These are phyloP conservation scores for Stagonosporopsis cucurbitacearum DNA, from an alignment of 2,329 filamentous ascomycete species.

Conservation along the genomic window DNA sequence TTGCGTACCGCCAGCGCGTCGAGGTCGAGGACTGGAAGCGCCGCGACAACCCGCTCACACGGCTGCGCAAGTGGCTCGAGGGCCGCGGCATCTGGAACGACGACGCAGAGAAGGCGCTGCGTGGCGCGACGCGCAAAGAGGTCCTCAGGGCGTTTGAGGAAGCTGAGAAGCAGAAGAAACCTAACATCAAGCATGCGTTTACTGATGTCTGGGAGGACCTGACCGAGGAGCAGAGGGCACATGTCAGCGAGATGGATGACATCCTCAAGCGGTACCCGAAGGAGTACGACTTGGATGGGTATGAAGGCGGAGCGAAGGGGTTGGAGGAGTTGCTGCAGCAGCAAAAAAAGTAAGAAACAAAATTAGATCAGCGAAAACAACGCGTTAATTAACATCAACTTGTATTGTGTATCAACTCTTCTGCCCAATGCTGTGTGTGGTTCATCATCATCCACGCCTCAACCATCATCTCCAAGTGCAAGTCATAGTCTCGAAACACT, in stretches of 20 bases:
- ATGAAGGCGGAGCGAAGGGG: slow-evolving; percentile 74
- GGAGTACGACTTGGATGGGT: slow-evolving; percentile 84
- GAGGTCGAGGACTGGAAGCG: slow-evolving; percentile 96
- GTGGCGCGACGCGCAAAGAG: slow-evolving; percentile 72
- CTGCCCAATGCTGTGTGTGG: too few relatives aligned
- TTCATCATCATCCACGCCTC: not conserved
- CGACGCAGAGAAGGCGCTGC: slow-evolving; percentile 74
- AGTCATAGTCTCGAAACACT: not conserved
- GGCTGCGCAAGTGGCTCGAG: slow-evolving; percentile 91
- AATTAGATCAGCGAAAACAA: too few relatives aligned
- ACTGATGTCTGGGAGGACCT: slow-evolving; percentile 88
- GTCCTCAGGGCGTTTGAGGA: slow-evolving; percentile 83
- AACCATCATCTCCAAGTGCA: not conserved
- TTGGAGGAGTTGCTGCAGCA: slow-evolving; percentile 53
- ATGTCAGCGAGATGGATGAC: slow-evolving; percentile 78
- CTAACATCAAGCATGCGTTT: slow-evolving; percentile 75
- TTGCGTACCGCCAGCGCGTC: slow-evolving; percentile 89
- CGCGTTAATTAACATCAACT: not conserved
- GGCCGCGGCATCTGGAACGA: slow-evolving; percentile 84
- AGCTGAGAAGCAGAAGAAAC: slow-evolving; percentile 83
- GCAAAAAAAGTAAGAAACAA: slow-evolving; percentile 21
- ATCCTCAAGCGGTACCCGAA: slow-evolving; percentile 85
- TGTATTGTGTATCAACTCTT: too few relatives aligned
- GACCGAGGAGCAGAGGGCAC: slow-evolving; percentile 76
- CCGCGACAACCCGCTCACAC: slow-evolving; percentile 85